Conservation (phyloP, 148 eudicot genomes). For the Heliamphora exappendiculata region DNA sequence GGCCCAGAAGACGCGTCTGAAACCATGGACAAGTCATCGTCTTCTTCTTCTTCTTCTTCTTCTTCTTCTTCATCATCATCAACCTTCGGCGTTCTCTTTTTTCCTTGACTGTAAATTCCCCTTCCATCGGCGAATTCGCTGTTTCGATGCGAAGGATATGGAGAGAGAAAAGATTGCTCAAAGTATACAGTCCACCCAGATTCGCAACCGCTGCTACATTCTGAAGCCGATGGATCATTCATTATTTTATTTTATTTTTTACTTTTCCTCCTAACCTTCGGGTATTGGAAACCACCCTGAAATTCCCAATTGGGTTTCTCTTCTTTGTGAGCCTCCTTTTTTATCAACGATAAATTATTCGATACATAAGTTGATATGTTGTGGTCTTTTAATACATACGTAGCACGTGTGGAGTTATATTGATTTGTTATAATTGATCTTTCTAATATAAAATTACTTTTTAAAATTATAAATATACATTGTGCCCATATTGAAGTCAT, state of each 20-base stretch:
- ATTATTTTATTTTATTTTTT: constrained; percentile 12
- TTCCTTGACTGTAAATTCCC: constrained; percentile 5
- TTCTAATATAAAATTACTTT: too few species aligned
- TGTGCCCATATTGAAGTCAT: too few species aligned
- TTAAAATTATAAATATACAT: too few species aligned
- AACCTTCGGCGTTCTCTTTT: neutral
- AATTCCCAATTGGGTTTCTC: too few species aligned
- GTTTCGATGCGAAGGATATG: neutral
- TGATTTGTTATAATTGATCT: too few species aligned
- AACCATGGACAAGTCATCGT: constrained; percentile 50
- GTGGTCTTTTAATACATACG: too few species aligned
- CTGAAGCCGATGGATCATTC: neutral
- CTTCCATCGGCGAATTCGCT: neutral
- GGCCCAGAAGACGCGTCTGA: constrained; percentile 88
- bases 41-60: neutral
- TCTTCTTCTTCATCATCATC: constrained; percentile 32
- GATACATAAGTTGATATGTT: too few species aligned
- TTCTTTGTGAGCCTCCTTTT: too few species aligned
- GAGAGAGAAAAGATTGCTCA: constrained; percentile 29
- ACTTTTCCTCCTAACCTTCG: too few species aligned
- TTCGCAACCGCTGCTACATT: constrained; percentile 55
- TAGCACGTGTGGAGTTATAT: too few species aligned
- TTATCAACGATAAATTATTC: too few species aligned
- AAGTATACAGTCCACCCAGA: constrained; percentile 82
- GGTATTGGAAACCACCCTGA: too few species aligned